phyloP scores from a whole-genome alignment of 2,329 filamentous ascomycete genomes.

The Alternaria gansuensis region DNA sequence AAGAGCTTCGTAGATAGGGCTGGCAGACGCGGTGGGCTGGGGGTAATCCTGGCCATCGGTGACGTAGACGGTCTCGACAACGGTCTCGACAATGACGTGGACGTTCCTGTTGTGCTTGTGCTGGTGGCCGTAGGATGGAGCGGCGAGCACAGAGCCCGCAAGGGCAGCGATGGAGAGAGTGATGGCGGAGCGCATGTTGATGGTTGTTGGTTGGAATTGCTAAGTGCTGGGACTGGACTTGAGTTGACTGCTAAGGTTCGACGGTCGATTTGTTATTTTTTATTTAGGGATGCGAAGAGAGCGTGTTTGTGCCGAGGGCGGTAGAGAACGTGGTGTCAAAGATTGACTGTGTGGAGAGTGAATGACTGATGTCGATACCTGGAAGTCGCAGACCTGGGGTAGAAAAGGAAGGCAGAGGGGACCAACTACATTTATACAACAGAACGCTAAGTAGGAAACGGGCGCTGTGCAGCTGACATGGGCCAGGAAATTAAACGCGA shows the following conservation, averaged over 20 bases:
- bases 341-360: slow-evolving; percentile 41
- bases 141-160: slow-evolving; percentile 43
- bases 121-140: slow-evolving; percentile 28
- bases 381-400: slow-evolving; percentile 48
- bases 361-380: slow-evolving; percentile 45
- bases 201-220: slow-evolving; percentile 22
- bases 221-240: slow-evolving; percentile 19
- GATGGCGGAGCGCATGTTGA: slow-evolving; percentile 44
- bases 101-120: slow-evolving; percentile 35
- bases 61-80: slow-evolving; percentile 39
- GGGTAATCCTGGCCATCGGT: slow-evolving; percentile 28
- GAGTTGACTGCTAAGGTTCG: slow-evolving; percentile 31
- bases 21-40: slow-evolving; percentile 8
- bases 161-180: slow-evolving; percentile 42
- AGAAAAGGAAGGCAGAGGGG: slow-evolving; percentile 30
- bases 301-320: slow-evolving; percentile 42
- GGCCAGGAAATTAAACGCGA: slow-evolving; percentile 39
- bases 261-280: slow-evolving; percentile 26
- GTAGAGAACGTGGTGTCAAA: slow-evolving; percentile 46
- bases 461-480: slow-evolving; percentile 28
- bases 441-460: slow-evolving; percentile 22
- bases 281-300: slow-evolving; percentile 27
- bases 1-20: slow-evolving; percentile 11
- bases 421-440: slow-evolving; percentile 41
- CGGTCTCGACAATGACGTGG: slow-evolving; percentile 41